phyloP scores from a whole-genome alignment of 2,329 filamentous ascomycete genomes.

The Tetracladium maxilliforme region DNA sequence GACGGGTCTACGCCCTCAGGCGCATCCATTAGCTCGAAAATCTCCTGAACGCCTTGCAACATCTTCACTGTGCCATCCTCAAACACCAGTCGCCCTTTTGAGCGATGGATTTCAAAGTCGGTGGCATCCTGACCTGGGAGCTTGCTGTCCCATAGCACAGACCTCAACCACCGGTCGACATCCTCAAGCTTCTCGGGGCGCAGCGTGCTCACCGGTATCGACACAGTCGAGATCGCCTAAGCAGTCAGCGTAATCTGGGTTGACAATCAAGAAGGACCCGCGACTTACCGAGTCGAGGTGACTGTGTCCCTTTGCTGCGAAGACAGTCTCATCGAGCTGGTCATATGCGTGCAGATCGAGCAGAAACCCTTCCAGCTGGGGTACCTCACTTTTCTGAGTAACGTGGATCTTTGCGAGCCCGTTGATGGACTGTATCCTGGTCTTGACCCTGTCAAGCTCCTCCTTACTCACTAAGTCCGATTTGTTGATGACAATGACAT shows the following conservation, averaged over 20 bases:
- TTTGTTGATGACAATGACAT: conserved; percentile 92
- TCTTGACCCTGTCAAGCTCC: conserved; percentile 54
- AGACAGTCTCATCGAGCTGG: conserved; percentile 58
- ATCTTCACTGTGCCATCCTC: conserved; percentile 54
- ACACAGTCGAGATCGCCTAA: conserved; percentile 72
- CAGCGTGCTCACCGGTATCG: conserved; percentile 52
- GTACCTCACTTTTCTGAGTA: conserved; percentile 67
- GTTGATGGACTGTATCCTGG: conserved; percentile 74
- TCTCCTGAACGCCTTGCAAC: conserved; percentile 80
- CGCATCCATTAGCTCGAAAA: conserved; percentile 79
- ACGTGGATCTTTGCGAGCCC: conserved; percentile 71
- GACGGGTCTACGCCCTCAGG: conserved; percentile 14
- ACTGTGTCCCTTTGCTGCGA: conserved; percentile 65
- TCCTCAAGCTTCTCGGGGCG: conserved; percentile 36
- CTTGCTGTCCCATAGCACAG: conserved; percentile 67
- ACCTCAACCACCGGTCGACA: conserved; percentile 71
- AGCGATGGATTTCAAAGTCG: conserved; percentile 68
- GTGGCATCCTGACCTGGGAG: conserved; percentile 28
- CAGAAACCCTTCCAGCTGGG: conserved; percentile 70
- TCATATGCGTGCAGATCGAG: conserved; percentile 91
- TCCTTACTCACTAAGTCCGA: conserved; percentile 61
- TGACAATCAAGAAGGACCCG: neutral
- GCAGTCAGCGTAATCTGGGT: conserved; percentile 1
- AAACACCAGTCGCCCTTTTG: conserved; percentile 67
- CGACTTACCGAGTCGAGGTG: conserved; percentile 68